These are phyloP conservation scores for Xerocomus minutiporus DNA, from an alignment of 1,284 basidiomycete genomes.

Conservation along the genomic window DNA sequence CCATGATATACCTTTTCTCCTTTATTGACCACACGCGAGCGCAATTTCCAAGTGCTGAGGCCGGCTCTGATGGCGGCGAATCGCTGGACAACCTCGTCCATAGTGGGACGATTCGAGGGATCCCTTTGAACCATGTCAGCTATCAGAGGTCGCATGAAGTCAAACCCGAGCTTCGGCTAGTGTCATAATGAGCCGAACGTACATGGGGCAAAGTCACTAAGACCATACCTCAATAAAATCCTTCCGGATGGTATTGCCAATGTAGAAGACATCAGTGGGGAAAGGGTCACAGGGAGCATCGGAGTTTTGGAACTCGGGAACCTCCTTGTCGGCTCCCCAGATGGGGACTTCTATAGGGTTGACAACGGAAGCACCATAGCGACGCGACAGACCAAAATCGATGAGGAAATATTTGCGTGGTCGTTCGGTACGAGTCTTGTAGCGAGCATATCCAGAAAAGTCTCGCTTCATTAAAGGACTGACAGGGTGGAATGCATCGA, in stretches of 20 bases:
- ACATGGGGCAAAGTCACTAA: no score
- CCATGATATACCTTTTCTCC: constrained; percentile 4
- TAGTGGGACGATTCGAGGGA: constrained; percentile 15
- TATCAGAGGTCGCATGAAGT: constrained; percentile 17
- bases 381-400: constrained; percentile 38
- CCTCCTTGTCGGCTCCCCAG: constrained; percentile 23
- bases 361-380: constrained; percentile 19
- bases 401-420: constrained; percentile 36
- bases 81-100: not conserved
- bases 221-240: constrained; percentile 12
- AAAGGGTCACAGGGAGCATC: constrained; percentile 32
- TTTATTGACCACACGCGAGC: constrained; percentile 10
- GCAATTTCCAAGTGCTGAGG: constrained; percentile 13
- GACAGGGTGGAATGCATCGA: constrained; percentile 25
- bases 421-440: constrained; percentile 26
- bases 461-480: constrained; percentile 16
- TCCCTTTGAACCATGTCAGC: constrained; percentile 17
- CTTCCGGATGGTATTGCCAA: constrained; percentile 33
- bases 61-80: constrained; percentile 1
- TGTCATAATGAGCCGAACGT: not conserved
- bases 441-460: constrained; percentile 16
- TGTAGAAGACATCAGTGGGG: constrained; percentile 30
- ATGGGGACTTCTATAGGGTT: constrained; percentile 19
- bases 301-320: constrained; percentile 20
- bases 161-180: constrained; percentile 12